Evolutionary conservation across 345 rosid genomes (phyloP).

Genomic region (Salix suchowensis): DNA sequence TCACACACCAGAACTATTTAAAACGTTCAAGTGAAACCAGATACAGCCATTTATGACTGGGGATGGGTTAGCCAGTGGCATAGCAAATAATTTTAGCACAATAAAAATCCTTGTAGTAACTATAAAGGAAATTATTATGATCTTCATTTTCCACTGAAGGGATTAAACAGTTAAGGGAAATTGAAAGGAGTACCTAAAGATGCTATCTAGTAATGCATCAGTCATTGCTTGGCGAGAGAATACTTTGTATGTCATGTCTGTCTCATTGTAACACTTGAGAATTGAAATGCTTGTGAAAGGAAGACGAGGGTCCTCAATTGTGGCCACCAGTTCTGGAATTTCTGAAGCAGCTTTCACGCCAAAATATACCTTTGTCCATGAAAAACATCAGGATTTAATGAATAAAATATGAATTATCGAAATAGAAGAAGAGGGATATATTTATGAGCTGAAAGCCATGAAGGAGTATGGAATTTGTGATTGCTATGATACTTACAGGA

Average conservation of each 20-base stretch:
- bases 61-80: too few relatives aligned
- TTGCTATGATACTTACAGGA: slow-evolving; percentile 51
- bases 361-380: slow-evolving; percentile 58
- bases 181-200: slow-evolving; percentile 57
- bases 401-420: background rate
- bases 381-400: slow-evolving; percentile 13
- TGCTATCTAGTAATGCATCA: slow-evolving; percentile 65
- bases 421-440: background rate
- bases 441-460: background rate
- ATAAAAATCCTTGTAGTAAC: too few relatives aligned
- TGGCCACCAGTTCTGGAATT: slow-evolving; percentile 75
- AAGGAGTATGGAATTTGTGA: slow-evolving; percentile 1
- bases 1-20: too few relatives aligned
- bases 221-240: slow-evolving; percentile 59
- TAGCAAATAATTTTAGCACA: too few relatives aligned
- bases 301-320: slow-evolving; percentile 67
- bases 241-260: slow-evolving; percentile 67
- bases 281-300: slow-evolving; percentile 83
- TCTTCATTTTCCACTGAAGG: background rate
- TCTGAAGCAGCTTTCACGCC: slow-evolving; percentile 52
- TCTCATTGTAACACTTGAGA: slow-evolving; percentile 48
- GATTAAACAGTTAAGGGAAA: background rate
- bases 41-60: too few relatives aligned
- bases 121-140: background rate
- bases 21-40: too few relatives aligned